phyloP scores from a whole-genome alignment of 2,329 filamentous ascomycete species.

The Sarocladiaceae sp. region DNA sequence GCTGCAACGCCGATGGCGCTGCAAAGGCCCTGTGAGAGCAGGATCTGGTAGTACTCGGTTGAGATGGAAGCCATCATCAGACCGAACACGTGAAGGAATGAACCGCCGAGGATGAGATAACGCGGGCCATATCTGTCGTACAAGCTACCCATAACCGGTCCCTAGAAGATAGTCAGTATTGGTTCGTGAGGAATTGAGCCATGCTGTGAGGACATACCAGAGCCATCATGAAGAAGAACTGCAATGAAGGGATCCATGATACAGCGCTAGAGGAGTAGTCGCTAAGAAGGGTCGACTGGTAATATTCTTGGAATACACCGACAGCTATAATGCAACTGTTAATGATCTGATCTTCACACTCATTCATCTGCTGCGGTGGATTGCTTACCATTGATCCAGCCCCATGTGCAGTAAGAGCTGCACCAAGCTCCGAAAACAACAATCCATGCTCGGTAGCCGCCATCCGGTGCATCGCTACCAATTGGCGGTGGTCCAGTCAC shows the following conservation, averaged over 20 bases:
- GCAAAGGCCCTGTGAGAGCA: constrained; percentile 28
- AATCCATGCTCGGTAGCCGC: constrained; percentile 50
- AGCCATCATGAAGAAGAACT: constrained; percentile 51
- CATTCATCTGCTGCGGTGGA: not conserved
- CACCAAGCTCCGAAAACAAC: constrained; percentile 12
- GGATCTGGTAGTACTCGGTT: constrained; percentile 29
- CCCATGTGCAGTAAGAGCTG: constrained; percentile 32
- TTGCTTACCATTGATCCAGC: constrained; percentile 28
- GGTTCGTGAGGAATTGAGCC: too few relatives aligned
- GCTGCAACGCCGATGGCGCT: constrained; percentile 23
- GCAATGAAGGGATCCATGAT: constrained; percentile 58
- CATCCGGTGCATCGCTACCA: constrained; percentile 39
- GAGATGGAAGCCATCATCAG: constrained; percentile 54
- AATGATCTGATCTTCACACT: not conserved
- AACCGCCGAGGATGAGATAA: constrained; percentile 29
- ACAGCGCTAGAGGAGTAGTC: constrained; percentile 49
- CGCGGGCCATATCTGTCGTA: constrained; percentile 30
- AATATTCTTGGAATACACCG: constrained; percentile 56
- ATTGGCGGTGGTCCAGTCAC: not conserved
- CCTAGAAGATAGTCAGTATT: constrained; percentile 16
- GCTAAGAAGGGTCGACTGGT: constrained; percentile 43
- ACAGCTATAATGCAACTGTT: constrained; percentile 21
- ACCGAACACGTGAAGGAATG: constrained; percentile 48
- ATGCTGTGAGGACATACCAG: constrained; percentile 31
- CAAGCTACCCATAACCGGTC: constrained; percentile 25